These are phyloP conservation scores for Lyophyllum decastes DNA, from an alignment of 768 basidiomycete genomes.

Conservation along the genomic window DNA sequence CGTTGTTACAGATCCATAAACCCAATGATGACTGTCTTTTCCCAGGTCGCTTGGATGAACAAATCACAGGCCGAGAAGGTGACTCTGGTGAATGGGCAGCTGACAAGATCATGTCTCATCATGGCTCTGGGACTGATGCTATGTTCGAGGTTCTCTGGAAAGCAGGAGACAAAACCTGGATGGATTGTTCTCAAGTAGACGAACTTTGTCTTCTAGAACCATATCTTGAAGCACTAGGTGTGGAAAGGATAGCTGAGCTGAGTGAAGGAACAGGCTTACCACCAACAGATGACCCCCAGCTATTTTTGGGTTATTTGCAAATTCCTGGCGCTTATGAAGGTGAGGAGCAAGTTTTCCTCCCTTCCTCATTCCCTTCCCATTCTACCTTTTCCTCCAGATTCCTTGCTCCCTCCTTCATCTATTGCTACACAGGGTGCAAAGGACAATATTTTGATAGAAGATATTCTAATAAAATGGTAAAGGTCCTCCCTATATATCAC, in stretches of 20 bases:
- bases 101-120: conserved; percentile 2
- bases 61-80: neutral
- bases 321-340: no score
- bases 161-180: conserved; percentile 3
- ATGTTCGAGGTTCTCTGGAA: conserved; percentile 5
- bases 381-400: no score
- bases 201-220: neutral
- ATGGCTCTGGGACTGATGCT: neutral
- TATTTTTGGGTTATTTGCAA: neutral
- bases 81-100: neutral
- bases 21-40: conserved; percentile 29
- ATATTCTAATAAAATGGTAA: no score
- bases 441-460: no score
- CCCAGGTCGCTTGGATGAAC: conserved; percentile 15
- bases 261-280: neutral
- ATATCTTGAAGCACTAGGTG: conserved; percentile 1
- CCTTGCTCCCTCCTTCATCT: no score
- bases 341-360: no score
- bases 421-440: no score
- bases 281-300: neutral
- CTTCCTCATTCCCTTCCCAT: no score
- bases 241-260: neutral
- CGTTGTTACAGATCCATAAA: conserved; percentile 20
- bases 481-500: no score
- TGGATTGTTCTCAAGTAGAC: neutral